Evolutionary conservation across 768 basidiomycete genomes (phyloP).

Genomic region (Cyclocybe aegerita): DNA sequence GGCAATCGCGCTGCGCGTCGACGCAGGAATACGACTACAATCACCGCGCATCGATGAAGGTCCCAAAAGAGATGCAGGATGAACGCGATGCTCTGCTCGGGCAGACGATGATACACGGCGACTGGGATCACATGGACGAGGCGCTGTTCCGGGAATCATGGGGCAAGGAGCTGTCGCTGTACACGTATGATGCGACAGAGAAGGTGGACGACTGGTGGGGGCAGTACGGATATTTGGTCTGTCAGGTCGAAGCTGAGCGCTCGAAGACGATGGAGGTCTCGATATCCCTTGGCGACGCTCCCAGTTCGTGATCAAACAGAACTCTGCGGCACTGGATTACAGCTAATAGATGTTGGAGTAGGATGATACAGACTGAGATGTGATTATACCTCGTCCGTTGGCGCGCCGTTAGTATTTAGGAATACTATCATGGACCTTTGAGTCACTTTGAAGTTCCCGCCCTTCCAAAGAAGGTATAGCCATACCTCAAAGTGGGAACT

Average conservation of each 20-base stretch:
- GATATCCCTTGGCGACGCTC: neutral
- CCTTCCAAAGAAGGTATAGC: too few relatives aligned
- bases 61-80: conserved; percentile 43
- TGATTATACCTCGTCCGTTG: too few relatives aligned
- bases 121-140: conserved; percentile 45
- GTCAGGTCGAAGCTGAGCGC: neutral
- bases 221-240: conserved; percentile 31
- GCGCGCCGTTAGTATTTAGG: too few relatives aligned
- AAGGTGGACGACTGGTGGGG: conserved; percentile 64
- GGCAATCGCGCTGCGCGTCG: conserved; percentile 43
- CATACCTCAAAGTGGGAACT: too few relatives aligned
- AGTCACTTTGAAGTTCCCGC: too few relatives aligned
- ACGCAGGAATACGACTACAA: conserved; percentile 43
- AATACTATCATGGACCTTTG: too few relatives aligned
- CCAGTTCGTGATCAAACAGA: too few relatives aligned
- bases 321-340: too few relatives aligned
- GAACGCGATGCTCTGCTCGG: conserved; percentile 41
- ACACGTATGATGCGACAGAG: conserved; percentile 50
- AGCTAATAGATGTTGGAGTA: too few relatives aligned
- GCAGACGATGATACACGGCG: conserved; percentile 28
- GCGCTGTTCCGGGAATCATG: conserved; percentile 42
- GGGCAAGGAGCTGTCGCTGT: conserved; percentile 49
- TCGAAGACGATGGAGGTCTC: neutral
- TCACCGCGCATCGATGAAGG: conserved; percentile 41
- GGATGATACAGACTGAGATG: too few relatives aligned